Conservation (phyloP, 2,329 filamentous ascomycete species). For the Kalmusia sp. region DNA sequence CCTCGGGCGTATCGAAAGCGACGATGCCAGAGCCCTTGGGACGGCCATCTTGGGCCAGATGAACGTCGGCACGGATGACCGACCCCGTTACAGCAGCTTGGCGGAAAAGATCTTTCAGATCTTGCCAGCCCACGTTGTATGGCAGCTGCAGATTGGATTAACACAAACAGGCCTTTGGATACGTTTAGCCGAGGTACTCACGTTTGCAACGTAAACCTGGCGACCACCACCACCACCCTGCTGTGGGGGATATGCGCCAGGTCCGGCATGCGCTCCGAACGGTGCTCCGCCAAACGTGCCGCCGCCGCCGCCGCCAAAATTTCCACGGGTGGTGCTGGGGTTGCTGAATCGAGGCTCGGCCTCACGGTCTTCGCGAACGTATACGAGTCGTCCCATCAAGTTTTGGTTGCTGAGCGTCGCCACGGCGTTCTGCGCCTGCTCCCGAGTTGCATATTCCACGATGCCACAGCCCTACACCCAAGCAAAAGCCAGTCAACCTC, state of each 20-base stretch:
- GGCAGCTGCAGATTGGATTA: conserved; percentile 73
- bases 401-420: conserved; percentile 98
- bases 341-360: conserved; percentile 95
- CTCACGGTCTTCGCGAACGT: conserved; percentile 98
- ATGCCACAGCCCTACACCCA: conserved; percentile 99
- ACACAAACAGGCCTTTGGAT: conserved; percentile 22
- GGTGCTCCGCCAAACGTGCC: conserved; percentile 24
- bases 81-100: conserved; percentile 67
- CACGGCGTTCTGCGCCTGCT: conserved; percentile 98
- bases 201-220: conserved; percentile 98
- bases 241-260: conserved; percentile 56
- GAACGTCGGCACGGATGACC: conserved; percentile 94
- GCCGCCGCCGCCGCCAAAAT: conserved; percentile 50
- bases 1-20: conserved; percentile 92
- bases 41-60: conserved; percentile 87
- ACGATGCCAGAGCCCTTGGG: conserved; percentile 98
- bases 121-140: conserved; percentile 98
- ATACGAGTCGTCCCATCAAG: conserved; percentile 97
- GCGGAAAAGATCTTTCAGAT: conserved; percentile 97
- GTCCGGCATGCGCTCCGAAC: conserved; percentile 42
- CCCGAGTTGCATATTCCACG: conserved; percentile 99
- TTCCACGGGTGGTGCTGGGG: conserved; percentile 62
- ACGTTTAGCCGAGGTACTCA: conserved; percentile 67
- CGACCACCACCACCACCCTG: conserved; percentile 72
- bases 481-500: conserved; percentile 97